Conservation (phyloP, 352 stramenopile genomes). For the Globisporangium sylvaticum region DNA sequence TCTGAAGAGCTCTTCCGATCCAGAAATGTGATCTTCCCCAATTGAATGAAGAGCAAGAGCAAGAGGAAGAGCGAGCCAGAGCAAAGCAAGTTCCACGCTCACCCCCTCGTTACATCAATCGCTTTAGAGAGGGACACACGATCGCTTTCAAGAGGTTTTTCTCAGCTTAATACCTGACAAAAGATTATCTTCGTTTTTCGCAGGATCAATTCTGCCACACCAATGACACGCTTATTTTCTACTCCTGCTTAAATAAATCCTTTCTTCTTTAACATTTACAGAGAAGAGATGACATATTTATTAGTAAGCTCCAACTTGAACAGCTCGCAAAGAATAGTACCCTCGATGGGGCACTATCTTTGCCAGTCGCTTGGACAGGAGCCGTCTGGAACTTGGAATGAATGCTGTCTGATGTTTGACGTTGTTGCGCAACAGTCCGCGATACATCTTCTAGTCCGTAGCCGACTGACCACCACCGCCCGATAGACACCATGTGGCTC, state of each 20-base stretch:
- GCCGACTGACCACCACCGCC: background rate
- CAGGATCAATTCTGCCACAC: background rate
- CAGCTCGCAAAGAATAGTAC: background rate
- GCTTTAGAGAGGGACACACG: background rate
- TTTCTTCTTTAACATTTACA: background rate
- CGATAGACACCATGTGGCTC: constrained; percentile 6
- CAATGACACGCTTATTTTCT: background rate
- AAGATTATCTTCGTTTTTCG: background rate
- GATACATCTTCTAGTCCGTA: background rate
- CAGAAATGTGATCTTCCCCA: constrained; percentile 6
- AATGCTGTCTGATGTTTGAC: background rate
- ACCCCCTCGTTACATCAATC: background rate
- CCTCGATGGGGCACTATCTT: background rate
- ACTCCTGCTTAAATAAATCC: background rate
- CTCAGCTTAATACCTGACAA: background rate
- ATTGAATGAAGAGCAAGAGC: background rate
- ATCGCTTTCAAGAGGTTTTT: background rate
- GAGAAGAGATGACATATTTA: background rate
- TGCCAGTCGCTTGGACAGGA: background rate
- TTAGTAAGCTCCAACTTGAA: background rate
- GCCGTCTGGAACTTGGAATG: background rate
- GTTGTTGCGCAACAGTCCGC: constrained; percentile 1
- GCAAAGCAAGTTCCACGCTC: background rate
- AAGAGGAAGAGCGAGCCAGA: too few relatives aligned
- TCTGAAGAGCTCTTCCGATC: background rate